Base-by-base conservation (phyloP, 192 early-diverging fungal genomes). In the Pilaira anomala region DNA sequence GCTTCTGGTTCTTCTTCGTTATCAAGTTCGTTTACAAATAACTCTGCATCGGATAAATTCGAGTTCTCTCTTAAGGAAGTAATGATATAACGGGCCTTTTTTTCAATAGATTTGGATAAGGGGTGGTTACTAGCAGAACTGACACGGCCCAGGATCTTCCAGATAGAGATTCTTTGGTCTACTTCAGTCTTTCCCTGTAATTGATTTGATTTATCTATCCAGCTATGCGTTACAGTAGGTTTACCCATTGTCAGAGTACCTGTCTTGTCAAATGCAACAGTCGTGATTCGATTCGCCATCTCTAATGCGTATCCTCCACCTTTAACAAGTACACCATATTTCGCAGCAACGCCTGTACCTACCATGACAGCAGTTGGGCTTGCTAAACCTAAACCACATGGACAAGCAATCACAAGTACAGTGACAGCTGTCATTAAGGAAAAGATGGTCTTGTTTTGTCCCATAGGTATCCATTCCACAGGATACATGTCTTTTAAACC, bases 191-290 rank as follows among this genome's bases (percentile, higher is more conserved):
- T 36, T 9, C 11, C 5, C 7, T 3, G 33, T 36, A 36, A n/a
- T n/a, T 55, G 28, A 39, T 55, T 50, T 11, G 62, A n/a, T 19
- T 36, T 30, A 36, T 62, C 42, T 14, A 75, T 50, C 73, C 73
- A 75, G 0, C 19, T 33, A 46, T 69, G 58, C 7, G 63, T 65
- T 21, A 88, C 83, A 3, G 67, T 73, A 21, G 91, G 91, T 29
- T 86, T 88, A 28, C 92, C 75, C 14, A 65, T 70, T 1, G 92
- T 94, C 9, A 92, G 52, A 0, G 92, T 94, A 13, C 92, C 92
- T 39, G 92, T 94, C 66, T 94, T 94, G 70, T 94, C 92, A 76
- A 92, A 92, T 13, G 82, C 82, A 48, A 94, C 81, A n/a, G 80
- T 81, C 24, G 68, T 71, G 9, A 90, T 74, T 0, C 73, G 60